Base-by-base conservation (phyloP, 192 early-diverging fungal species). In the Kickxella alabastrina region DNA sequence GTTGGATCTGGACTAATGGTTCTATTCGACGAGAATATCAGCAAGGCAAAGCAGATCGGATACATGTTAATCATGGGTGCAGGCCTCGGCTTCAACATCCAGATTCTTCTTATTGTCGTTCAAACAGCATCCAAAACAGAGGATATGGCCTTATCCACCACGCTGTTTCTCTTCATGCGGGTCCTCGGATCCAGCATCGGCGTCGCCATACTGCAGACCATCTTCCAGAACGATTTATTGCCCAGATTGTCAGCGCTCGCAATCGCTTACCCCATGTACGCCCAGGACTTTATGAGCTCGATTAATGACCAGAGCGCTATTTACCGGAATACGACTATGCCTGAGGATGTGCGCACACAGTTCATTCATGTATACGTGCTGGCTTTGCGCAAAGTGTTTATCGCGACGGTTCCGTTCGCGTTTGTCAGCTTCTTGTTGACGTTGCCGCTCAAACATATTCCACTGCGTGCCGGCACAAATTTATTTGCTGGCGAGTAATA, bases 81-180 rank as follows among this genome's bases (percentile, higher is more conserved):
- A 10, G 82, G 84, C 3, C 59, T 82, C 19, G 86, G 86, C 4
- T 51, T 81, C 28, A 77, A 74, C 4, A 74, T 82, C 66, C 82
- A 83, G 41, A 80, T 72, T 15, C 65, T 85, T 28, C 62, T 90
- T 18, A 74, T 89, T 19, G 85, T 79, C 12, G 75, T 82, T 17
- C 90, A 92, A 62, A 74, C 83, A 0, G 59, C 80, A 14, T 87
- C 87, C 18, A 54, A 54, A 6, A 39, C 57, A 2, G 54, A 65
- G 23, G 73, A 86, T 7, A 82, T 90, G 54, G 88, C 87, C 2
- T 39, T 83, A 10, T 82, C 78, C 23, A 89, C 87, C 0, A 74
- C 84, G 0, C 63, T 85, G 38, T 73, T 80, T 9, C 65, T 80
- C n/a, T 89, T 88, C 32, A 82, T 77, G 54, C 83, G 84, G 22